These are phyloP conservation scores for Mucor piriformis DNA, from an alignment of 371 early-diverging fungal genomes.

Conservation along the genomic window DNA sequence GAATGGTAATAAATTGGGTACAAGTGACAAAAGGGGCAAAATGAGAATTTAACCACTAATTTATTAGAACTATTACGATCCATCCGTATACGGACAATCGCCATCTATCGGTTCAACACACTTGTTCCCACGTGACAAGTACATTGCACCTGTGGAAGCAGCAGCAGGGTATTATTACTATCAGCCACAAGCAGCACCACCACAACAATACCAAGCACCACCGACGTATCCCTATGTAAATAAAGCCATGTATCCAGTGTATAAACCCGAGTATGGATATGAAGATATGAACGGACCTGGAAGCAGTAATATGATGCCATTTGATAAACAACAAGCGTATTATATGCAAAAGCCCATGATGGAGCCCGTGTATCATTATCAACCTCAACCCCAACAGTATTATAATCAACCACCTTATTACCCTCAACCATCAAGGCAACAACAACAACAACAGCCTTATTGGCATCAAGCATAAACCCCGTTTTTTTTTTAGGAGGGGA, in stretches of 20 bases:
- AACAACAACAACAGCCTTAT: conserved; percentile 27
- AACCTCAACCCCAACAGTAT: conserved; percentile 5
- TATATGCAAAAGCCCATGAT: neutral
- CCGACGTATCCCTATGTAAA: conserved; percentile 66
- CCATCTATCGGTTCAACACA: conserved; percentile 7
- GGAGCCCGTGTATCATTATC: neutral
- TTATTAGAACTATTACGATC: conserved; percentile 25
- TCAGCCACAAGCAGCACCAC: conserved; percentile 6
- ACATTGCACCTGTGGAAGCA: conserved; percentile 6
- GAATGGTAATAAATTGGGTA: conserved; percentile 39
- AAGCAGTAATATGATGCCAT: neutral
- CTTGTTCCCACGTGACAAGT: conserved; percentile 15
- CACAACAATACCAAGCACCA: neutral
- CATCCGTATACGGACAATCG: conserved; percentile 20
- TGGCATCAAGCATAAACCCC: conserved; percentile 29
- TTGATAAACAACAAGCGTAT: neutral
- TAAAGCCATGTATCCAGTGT: conserved; percentile 63
- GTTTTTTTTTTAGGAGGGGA: neutral
- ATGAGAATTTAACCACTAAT: too few relatives aligned
- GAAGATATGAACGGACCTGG: neutral
- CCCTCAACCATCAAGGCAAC: conserved; percentile 7
- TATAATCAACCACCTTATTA: neutral
- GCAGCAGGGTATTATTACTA: neutral
- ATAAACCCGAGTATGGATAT: conserved; percentile 22
- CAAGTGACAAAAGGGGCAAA: too few relatives aligned